Evolutionary conservation across 495 filamentous ascomycete species (phyloP), one percentile per base, ranked within the genome.

Genomic region (Penicillium lividum): DNA sequence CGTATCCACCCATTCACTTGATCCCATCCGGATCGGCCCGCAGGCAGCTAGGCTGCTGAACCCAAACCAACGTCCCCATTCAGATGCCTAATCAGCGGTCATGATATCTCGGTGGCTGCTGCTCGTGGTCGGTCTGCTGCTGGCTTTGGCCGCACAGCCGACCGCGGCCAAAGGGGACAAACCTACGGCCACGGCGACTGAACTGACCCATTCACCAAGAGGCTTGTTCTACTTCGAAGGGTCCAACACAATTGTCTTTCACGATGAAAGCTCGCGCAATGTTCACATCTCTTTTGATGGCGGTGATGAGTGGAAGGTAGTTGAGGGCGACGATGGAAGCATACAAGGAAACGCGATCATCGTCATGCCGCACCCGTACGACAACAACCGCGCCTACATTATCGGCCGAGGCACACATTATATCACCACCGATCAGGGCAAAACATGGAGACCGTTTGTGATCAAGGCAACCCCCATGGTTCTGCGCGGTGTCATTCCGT

Each of bases 171-270:
- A 83, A 59, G 67, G 63, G 28, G 73, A 78, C 52, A 71, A 73
- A 29, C 85, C 84, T 9, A 72, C 77, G 47, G 73, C 88, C 55
- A 69, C 71, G 11, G 56, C 73, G 47, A 87, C 72, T 29, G 68
- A 79, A 27, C 87, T 97, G 72, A 78, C 89, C 44, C 72, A 81
- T 57, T 60, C 74, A 58, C 90, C 89, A 2, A 53, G 51, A 46
- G 81, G 84, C 66, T 77, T 96, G 49, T 85, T 88, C 75, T 98
- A 95, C 73, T 97, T 98, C 65, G 83, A 91, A 56, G 89, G 90
- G 65, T 90, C 90, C 30, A 88, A 96, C 67, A 85, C 89, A 47
- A 73, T 92, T 51, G 72, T 94, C 28, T 82, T 89, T 59, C 82
- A 81, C 59, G 88, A 89, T 65, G 40, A 62, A 2, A 63, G 70